Evolutionary conservation across 2,329 filamentous ascomycete genomes (phyloP), one percentile per base, ranked within the genome.

Genomic region (Thielaviopsis euricoi): DNA sequence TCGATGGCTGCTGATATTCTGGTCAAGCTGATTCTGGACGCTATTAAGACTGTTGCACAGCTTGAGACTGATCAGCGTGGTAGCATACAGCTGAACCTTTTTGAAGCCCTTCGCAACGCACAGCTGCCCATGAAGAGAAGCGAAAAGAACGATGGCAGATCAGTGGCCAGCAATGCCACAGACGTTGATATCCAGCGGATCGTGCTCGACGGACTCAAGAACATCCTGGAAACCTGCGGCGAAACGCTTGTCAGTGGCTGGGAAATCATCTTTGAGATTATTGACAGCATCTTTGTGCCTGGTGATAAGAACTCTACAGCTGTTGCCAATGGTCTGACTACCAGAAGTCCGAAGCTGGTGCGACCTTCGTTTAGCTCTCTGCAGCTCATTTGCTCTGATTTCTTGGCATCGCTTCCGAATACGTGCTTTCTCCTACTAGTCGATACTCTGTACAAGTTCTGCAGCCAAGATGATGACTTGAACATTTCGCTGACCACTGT

Each of bases 401-500:
- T 98, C 65, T 72, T 98, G 37, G 77, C 83, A 15, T 82, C 86
- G 6, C 77, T 83, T 58, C 86, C 81, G 52, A 82, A 80, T 67
- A 79, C 75, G 54, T 96, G 79, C 72, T 87, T 85, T 69, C 77
- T 83, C 60, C 80, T 84, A 60, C 78, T 98, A 17, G 83, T 97
- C 61, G 86, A 95, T 71, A 89, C 90, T 12, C 78, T 98, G 22
- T 88, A 89, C 65, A 85, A 86, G 62, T 98, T 97, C 69, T 89
- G 88, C 64, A 85, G 83, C 0, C 93, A 98, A 68, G 79, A 85
- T 62, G 87, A 95, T 63, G 93, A 98, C 66, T 76, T 98, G 43
- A 98, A 98, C 64, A 94, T 97, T 65, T 91, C 91, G 0, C 75
- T 98, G 25, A 97, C 93, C 37, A 93, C 90, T 1, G 87, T 95